These are phyloP conservation scores for Sanghuangporus weigelae DNA, from an alignment of 1,284 basidiomycete genomes.

Conservation along the genomic window DNA sequence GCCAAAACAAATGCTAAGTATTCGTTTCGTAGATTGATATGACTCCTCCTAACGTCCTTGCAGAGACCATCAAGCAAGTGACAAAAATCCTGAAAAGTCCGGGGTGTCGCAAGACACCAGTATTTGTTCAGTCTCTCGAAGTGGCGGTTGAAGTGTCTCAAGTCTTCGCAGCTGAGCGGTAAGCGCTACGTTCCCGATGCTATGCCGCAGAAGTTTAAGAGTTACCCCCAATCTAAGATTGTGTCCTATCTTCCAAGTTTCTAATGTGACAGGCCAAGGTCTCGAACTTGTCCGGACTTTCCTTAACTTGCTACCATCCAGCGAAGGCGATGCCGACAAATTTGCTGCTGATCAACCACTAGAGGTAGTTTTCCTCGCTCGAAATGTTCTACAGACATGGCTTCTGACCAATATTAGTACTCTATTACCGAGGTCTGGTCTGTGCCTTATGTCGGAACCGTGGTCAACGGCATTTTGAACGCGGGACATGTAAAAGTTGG, in stretches of 20 bases:
- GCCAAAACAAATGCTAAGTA: not conserved
- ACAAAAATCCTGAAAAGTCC: constrained; percentile 91
- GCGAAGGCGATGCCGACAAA: constrained; percentile 75
- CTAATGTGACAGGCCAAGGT: constrained; percentile 92
- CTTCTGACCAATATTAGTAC: constrained; percentile 40
- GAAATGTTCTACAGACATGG: not conserved
- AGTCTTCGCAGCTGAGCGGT: constrained; percentile 68
- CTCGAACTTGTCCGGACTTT: constrained; percentile 81
- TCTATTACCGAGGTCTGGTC: constrained; percentile 84
- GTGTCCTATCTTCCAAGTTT: constrained; percentile 91
- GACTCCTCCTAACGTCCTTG: constrained; percentile 90
- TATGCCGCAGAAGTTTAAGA: not conserved
- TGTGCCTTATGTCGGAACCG: constrained; percentile 93
- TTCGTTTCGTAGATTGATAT: constrained; percentile 79
- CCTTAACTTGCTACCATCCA: constrained; percentile 81
- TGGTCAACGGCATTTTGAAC: constrained; percentile 89
- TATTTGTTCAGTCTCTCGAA: constrained; percentile 72
- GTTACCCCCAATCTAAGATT: constrained; percentile 42
- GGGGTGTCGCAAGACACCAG: constrained; percentile 81
- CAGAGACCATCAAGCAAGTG: constrained; percentile 89
- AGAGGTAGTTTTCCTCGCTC: constrained; percentile 48
- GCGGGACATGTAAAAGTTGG: constrained; percentile 74
- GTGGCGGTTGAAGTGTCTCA: constrained; percentile 75
- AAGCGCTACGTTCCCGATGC: constrained; percentile 19
- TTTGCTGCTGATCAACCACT: constrained; percentile 83